Evolutionary conservation across 2,329 filamentous ascomycete species (phyloP).

Genomic region (Rutstroemia sp.): DNA sequence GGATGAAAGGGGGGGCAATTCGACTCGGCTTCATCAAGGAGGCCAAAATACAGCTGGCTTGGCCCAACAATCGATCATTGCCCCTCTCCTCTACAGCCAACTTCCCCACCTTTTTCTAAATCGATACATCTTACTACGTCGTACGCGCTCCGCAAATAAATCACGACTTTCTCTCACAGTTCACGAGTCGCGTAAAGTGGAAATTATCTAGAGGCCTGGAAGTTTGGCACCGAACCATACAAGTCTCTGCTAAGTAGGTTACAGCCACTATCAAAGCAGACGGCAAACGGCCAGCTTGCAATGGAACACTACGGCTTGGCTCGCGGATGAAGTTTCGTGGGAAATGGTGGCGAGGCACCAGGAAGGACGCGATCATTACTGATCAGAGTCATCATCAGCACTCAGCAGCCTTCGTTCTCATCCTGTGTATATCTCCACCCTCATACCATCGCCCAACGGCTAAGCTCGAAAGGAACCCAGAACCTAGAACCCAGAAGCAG

Average conservation of each 20-base stretch:
- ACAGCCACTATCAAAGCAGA: background rate
- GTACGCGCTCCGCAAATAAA: background rate
- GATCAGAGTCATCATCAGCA: background rate
- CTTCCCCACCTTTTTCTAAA: background rate
- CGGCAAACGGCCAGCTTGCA: background rate
- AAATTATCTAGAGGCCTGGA: background rate
- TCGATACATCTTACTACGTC: background rate
- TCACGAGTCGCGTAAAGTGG: conserved; percentile 5
- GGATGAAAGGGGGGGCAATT: background rate
- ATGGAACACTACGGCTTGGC: background rate
- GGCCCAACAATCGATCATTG: background rate
- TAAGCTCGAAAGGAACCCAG: conserved; percentile 1
- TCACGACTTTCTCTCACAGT: background rate
- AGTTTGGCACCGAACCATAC: background rate
- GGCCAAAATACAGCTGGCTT: background rate
- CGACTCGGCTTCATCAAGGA: background rate
- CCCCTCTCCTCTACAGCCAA: background rate
- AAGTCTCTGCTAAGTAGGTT: background rate
- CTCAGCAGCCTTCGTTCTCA: background rate
- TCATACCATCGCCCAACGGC: background rate
- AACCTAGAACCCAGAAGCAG: background rate
- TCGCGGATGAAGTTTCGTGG: background rate
- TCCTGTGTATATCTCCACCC: conserved; percentile 1
- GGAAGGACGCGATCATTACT: background rate
- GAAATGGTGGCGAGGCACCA: background rate